Base-by-base conservation (phyloP, 2,329 filamentous ascomycete species). In the Exophiala sideris region DNA sequence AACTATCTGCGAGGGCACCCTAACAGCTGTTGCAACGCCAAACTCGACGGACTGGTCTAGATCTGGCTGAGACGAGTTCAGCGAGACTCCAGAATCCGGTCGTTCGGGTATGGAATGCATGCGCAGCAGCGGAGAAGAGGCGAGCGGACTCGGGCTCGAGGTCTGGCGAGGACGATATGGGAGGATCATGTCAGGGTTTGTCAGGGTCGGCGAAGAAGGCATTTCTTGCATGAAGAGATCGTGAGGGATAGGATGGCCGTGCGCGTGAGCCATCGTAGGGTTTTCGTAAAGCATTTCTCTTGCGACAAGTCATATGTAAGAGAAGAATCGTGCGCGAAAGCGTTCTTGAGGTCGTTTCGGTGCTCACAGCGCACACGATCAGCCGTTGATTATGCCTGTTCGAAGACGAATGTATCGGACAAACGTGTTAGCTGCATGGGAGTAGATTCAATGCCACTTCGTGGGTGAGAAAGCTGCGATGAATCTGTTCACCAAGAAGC, bases 101-200 rank as follows among this genome's bases (percentile, higher is more conserved):
- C 53, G 53, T 29, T 34, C 20, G 36, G 52, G 52, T 3, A 45
- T 35, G 20, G 57, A 46, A 8, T 47, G 42, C 38, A 21, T n/a
- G 10, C 50, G 54, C 35, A 60, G 34, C 29, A 48, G 53, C 12
- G 57, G 57, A 16, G 57, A 60, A 24, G 57, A 56, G 6, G 57
- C 45, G 11, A 54, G 34, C 5, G 54, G 54, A 36, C 33, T 45
- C 38, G 57, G 52, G 49, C 57, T 55, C 20, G 54, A 41, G 35
- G 47, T 38, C 5, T 49, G 35, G 33, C 55, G 34, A 29, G 49
- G 56, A 12, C 53, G 45, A 34, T 56, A 56, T 9, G 91, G 91
- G 48, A 96, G 76, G 65, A 96, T 95, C 89, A 96, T 91, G 70
- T 95, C 91, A 48, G 91, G 90, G 70, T 96, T 95, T 52, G 90